phyloP scores from a whole-genome alignment of 1,284 basidiomycete species.

The Rhizoctonia solani region DNA sequence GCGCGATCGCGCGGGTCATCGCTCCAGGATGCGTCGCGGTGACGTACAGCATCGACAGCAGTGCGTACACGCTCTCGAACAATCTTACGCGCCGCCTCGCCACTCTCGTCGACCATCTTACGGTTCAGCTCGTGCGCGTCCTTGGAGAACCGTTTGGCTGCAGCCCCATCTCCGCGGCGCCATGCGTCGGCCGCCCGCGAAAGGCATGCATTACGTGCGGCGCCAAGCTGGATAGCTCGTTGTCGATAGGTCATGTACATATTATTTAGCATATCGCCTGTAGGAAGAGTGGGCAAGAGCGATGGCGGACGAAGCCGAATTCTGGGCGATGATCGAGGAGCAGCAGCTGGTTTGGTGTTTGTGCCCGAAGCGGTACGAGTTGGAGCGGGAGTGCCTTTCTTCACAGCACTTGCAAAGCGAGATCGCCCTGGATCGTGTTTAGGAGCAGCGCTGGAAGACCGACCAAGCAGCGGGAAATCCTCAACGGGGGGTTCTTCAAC shows the following conservation, averaged over 20 bases:
- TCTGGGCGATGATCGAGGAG: constrained; percentile 83
- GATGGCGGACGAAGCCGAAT: constrained; percentile 80
- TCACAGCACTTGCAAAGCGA: constrained; percentile 81
- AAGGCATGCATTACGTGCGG: constrained; percentile 92
- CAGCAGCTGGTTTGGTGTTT: constrained; percentile 55
- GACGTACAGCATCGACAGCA: constrained; percentile 74
- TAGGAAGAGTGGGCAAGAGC: constrained; percentile 85
- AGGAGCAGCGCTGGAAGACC: constrained; percentile 3
- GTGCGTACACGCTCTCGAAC: constrained; percentile 78
- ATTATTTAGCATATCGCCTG: constrained; percentile 75
- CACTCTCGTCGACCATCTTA: constrained; percentile 85
- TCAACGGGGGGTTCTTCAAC: constrained; percentile 60
- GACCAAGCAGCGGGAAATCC: constrained; percentile 82
- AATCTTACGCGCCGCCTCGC: constrained; percentile 74
- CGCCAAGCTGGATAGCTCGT: constrained; percentile 85
- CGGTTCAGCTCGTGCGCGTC: constrained; percentile 93
- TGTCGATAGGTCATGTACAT: constrained; percentile 88
- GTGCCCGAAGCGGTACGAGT: constrained; percentile 43
- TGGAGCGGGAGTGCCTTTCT: constrained; percentile 52
- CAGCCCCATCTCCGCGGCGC: constrained; percentile 90
- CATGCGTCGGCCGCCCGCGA: constrained; percentile 94
- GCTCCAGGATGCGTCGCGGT: constrained; percentile 71
- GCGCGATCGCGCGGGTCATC: constrained; percentile 82
- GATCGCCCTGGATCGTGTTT: constrained; percentile 74
- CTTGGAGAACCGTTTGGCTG: constrained; percentile 89